Conservation (phyloP, 176 grass and related monocot species). For the Carex parvula region DNA sequence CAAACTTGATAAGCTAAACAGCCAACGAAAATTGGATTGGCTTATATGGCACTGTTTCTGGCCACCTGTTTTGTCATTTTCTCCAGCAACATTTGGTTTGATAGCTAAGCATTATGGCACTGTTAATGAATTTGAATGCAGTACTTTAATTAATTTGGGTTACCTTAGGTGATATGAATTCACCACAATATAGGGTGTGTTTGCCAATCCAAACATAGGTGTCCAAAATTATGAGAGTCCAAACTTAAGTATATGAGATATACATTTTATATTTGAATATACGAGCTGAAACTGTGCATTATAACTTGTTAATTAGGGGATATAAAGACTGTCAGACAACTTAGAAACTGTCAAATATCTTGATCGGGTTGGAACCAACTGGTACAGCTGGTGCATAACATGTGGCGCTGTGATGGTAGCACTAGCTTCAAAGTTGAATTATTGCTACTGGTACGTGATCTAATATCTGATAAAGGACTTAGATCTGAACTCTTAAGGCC, state of each 20-base stretch:
- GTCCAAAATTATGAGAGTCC: background rate
- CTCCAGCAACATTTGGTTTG: background rate
- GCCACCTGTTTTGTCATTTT: background rate
- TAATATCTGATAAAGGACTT: background rate
- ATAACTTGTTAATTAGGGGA: background rate
- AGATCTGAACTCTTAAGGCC: background rate
- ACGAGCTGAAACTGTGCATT: background rate
- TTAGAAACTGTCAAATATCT: background rate
- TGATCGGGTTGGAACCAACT: conserved; percentile 6
- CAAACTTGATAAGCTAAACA: conserved; percentile 18
- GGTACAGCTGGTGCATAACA: conserved; percentile 9
- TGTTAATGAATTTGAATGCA: background rate
- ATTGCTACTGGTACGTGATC: background rate
- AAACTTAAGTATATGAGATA: background rate
- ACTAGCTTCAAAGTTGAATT: background rate
- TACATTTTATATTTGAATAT: background rate
- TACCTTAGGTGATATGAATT: no score
- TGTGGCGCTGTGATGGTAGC: background rate
- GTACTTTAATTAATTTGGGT: background rate
- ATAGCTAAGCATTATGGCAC: background rate
- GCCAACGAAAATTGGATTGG: conserved; percentile 9
- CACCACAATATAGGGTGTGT: background rate
- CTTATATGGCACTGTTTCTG: conserved; percentile 16
- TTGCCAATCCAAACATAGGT: no score
- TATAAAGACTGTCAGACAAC: background rate